Percentiles rank a stretch among this genome's conserved stretches.
Evolutionary conservation across 2,329 filamentous ascomycete genomes (phyloP).

Genomic region (Pseudogymnoascus sp.): DNA sequence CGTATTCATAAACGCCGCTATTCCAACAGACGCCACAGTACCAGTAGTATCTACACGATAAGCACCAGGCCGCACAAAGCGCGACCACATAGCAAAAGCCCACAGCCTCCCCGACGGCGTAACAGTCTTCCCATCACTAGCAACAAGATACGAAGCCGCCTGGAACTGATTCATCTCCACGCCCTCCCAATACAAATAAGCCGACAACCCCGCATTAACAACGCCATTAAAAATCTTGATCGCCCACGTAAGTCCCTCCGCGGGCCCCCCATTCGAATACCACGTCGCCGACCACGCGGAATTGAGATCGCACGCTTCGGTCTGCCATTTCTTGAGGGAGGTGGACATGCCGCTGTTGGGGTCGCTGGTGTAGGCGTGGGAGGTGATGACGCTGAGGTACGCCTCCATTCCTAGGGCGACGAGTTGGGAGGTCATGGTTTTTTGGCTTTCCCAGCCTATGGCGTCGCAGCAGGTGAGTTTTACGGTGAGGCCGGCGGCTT

Average conservation of each 20-base stretch:
- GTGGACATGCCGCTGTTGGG: constrained; percentile 35
- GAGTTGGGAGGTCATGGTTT: constrained; percentile 32
- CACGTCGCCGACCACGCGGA: constrained; percentile 38
- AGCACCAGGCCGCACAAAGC: constrained; percentile 16
- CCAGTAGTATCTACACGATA: constrained; percentile 13
- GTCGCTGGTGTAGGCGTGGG: constrained; percentile 34
- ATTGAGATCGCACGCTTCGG: constrained; percentile 42
- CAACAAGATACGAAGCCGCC: not conserved
- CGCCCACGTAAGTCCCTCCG: constrained; percentile 49
- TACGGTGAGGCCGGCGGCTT: constrained; percentile 30
- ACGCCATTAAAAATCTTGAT: constrained; percentile 44
- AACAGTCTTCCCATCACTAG: not conserved
- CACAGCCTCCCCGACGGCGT: constrained; percentile 15
- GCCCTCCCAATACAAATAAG: constrained; percentile 44
- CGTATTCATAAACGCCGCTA: constrained; percentile 15
- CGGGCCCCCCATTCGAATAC: constrained; percentile 38
- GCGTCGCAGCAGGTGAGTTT: constrained; percentile 39
- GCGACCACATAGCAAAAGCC: constrained; percentile 19
- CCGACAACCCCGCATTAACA: constrained; percentile 40
- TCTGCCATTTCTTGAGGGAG: constrained; percentile 41
- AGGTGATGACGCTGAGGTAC: constrained; percentile 34
- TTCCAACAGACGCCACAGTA: not conserved
- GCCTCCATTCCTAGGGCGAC: constrained; percentile 31
- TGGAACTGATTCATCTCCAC: constrained; percentile 6
- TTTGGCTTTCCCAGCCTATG: constrained; percentile 35